Base-by-base conservation (phyloP, 139 green algal species). In the Chlorella ohadii region DNA sequence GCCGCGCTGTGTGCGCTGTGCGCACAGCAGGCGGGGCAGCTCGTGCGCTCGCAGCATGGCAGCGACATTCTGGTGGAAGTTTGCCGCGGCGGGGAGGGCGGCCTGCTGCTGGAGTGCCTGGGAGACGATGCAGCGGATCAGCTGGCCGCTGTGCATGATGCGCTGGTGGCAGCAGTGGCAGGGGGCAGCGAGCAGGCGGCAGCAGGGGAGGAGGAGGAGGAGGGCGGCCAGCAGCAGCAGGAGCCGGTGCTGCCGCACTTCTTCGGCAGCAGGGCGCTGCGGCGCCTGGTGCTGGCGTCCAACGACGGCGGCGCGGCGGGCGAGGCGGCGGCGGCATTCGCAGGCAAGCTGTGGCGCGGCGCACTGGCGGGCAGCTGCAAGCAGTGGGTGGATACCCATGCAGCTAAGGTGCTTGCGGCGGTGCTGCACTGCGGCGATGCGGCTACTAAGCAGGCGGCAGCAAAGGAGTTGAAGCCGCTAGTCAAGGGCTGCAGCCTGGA, bases 331-430 rank as follows among this genome's bases (percentile, higher is more conserved):
- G 28, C 64, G 11, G 63, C 57, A 0, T 89, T 92, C 84, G 88
- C 74, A 0, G 22, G 83, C 76, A 56, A 59, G 85, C 74, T 96
- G 56, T 95, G 92, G 86, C 41, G 56, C 3, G 79, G 70, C 27
- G 80, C 63, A 33, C n/a, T 89, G 47, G 68, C 55, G 64, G 93
- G 92, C 2, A 86, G 79, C 12, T 95, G 90, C 66, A 67, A 70
- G 47, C 56, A 86, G 51, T 92, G 89, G 89, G 81, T 91, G 33
- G 88, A 83, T 33, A 87, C 76, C 2, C 93, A 96, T 83, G 92
- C 83, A 1, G 94, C 93, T 72, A 97, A 97, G 87, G 90, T 96
- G 59, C 73, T 96, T 38, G 92, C 92, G 55, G 92, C 90, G 73
- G 22, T 95, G 76, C 27, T 92, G 65, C 72, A 88, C 11, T 90